Base-by-base conservation (phyloP, 2,329 filamentous ascomycete genomes). In the Ceratocystis lukuohia region DNA sequence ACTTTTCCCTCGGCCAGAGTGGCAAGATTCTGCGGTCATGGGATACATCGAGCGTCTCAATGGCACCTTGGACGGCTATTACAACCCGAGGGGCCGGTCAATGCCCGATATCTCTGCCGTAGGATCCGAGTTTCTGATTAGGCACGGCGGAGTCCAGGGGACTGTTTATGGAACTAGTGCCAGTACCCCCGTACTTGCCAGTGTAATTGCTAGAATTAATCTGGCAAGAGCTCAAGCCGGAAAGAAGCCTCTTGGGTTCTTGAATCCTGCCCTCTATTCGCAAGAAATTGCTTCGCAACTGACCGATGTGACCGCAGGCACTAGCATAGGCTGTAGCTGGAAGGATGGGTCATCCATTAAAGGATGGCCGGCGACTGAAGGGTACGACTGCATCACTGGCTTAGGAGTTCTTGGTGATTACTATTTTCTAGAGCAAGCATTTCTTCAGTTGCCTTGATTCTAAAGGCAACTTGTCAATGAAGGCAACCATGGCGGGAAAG, bases 31-130 rank as follows among this genome's bases (percentile, higher is more conserved):
- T 1, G 75, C 71, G 1, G 77, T 82, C 0, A 68, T 70, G 4
- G 70, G 69, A 8, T 83, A 82, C 68, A 70, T 82, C 15, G 70
- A 71, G 20, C 66, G 68, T 0, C 70, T 84, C 71, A 71, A 75
- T 70, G 71, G 73, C 2, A 75, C 77, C 46, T 75, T 86, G 63
- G 64, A 73, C 0, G 76, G 74, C 33, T 74, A 77, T 65, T 82
- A 80, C 72, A 77, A 82, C 69, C 68, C 71, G 0, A 73, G 71
- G 2, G 80, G 79, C 46, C 76, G 82, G 3, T 81, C 76, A 1
- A 76, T 78, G 22, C 82, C 82, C 0, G 81, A 84, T 69, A 74
- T 84, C 28, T 76, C 79, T 3, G 80, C 77, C 2, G 78, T 89
- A 25, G 80, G 85, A 1, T 82, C 82, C 6, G 81, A 84, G 68